These are phyloP conservation scores for Cladophialophora carrionii DNA, from an alignment of 2,329 filamentous ascomycete genomes.

Conservation along the genomic window DNA sequence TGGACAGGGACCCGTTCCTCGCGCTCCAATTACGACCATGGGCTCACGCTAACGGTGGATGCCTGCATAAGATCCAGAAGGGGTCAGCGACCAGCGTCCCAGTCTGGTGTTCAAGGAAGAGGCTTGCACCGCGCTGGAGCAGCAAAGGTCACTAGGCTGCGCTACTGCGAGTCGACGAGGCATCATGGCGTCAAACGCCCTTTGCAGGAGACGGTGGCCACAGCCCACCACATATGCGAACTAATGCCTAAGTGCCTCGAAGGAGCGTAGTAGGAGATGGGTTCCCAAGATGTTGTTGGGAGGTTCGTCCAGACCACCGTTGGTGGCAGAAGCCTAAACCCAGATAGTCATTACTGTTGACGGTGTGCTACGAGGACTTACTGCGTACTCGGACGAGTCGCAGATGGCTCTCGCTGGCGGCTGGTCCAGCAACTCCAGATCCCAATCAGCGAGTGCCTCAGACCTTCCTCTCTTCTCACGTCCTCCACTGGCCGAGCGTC, in stretches of 20 bases:
- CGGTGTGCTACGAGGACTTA: neutral
- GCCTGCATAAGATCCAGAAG: slow-evolving; percentile 19
- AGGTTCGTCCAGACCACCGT: slow-evolving; percentile 24
- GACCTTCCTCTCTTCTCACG: neutral
- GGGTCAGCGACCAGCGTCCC: slow-evolving; percentile 11
- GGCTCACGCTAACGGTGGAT: slow-evolving; percentile 16
- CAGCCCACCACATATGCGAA: slow-evolving; percentile 9
- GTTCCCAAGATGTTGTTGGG: slow-evolving; percentile 25
- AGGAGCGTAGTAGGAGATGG: slow-evolving; percentile 21
- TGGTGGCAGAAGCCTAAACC: slow-evolving; percentile 17
- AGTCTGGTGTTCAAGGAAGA: slow-evolving; percentile 11
- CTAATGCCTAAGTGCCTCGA: slow-evolving; percentile 12
- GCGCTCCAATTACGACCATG: slow-evolving; percentile 3
- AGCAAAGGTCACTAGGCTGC: neutral
- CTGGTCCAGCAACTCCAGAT: neutral
- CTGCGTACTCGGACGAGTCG: neutral
- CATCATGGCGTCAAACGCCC: slow-evolving; percentile 28
- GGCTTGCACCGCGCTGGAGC: slow-evolving; percentile 20
- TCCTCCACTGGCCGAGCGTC: neutral
- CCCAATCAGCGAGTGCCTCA: neutral
- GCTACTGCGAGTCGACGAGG: slow-evolving; percentile 17
- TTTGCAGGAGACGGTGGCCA: neutral
- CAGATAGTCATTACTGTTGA: neutral
- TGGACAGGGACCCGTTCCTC: slow-evolving; percentile 3
- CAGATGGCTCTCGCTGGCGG: neutral